Conservation (phyloP, 441 rosid genomes). For the Eruca vesicaria region DNA sequence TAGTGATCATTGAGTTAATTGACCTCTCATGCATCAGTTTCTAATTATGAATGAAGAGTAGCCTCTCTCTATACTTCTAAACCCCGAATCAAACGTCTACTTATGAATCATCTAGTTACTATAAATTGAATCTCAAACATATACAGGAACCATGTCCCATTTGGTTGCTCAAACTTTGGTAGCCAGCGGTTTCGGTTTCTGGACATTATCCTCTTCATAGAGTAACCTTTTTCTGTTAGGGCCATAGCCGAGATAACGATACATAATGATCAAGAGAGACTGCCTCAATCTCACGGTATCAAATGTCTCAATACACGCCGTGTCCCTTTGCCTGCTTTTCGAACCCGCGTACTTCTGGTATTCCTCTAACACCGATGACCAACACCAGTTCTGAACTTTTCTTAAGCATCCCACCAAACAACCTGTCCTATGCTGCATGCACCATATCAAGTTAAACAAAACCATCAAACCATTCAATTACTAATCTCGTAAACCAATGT, state of each 20-base stretch:
- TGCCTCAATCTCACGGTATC: constrained; percentile 53
- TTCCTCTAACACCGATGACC: constrained; percentile 74
- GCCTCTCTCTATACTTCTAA: not conserved
- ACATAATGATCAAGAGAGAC: constrained; percentile 71
- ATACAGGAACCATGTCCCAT: too few species aligned
- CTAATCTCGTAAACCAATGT: not conserved
- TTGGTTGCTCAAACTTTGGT: constrained; percentile 24
- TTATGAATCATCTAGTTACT: too few species aligned
- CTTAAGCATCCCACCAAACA: constrained; percentile 90
- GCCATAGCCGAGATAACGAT: constrained; percentile 75
- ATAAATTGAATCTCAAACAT: too few species aligned
- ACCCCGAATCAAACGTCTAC: not conserved
- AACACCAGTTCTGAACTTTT: constrained; percentile 86
- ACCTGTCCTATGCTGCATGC: constrained; percentile 88
- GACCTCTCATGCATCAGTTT: constrained; percentile 4
- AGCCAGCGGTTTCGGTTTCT: constrained; percentile 38
- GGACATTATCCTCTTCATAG: constrained; percentile 51
- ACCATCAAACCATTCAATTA: not conserved
- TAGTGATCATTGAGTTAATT: not conserved
- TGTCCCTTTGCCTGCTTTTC: constrained; percentile 61
- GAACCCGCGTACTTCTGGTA: constrained; percentile 68
- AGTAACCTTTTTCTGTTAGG: constrained; percentile 73
- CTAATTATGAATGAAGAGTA: not conserved
- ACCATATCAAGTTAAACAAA: constrained; percentile 1
- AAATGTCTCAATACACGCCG: constrained; percentile 65